phyloP scores from a whole-genome alignment of 257 asterid genomes.

The Prunella vulgaris region DNA sequence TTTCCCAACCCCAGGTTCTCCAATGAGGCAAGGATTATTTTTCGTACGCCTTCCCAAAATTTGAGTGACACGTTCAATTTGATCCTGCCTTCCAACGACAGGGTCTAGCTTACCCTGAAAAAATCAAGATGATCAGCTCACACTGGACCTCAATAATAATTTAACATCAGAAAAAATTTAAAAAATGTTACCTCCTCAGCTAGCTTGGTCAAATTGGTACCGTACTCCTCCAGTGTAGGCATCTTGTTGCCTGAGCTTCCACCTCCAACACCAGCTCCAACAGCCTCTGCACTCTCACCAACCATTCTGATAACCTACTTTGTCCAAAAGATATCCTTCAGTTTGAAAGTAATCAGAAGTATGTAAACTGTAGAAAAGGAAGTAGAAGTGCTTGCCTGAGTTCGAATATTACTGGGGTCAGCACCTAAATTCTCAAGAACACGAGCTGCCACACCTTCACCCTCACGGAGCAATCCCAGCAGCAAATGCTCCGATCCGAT shows the following conservation, averaged over 20 bases:
- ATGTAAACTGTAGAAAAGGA: not conserved
- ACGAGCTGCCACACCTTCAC: conserved; percentile 99
- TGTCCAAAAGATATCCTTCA: conserved; percentile 11
- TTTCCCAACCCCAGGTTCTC: conserved; percentile 99
- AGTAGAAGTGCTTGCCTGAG: conserved; percentile 51
- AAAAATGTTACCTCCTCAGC: conserved; percentile 75
- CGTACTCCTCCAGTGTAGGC: conserved; percentile 78
- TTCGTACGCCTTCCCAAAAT: conserved; percentile 95
- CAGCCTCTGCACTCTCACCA: conserved; percentile 73
- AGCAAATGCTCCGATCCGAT: conserved; percentile 98
- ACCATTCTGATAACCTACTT: conserved; percentile 72
- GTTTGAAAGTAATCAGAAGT: conserved; percentile 1
- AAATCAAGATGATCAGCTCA: conserved; percentile 18
- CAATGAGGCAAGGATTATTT: conserved; percentile 96
- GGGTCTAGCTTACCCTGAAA: conserved; percentile 95
- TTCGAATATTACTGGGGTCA: conserved; percentile 84
- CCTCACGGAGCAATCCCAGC: conserved; percentile 93
- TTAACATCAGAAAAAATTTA: not conserved
- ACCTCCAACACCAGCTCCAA: conserved; percentile 84
- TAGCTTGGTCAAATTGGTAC: conserved; percentile 69
- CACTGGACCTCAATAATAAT: not conserved
- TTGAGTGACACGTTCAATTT: conserved; percentile 96
- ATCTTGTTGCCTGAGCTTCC: conserved; percentile 70
- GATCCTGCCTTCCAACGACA: conserved; percentile 88
- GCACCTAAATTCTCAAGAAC: conserved; percentile 96